Conservation (phyloP, 148 eudicot species). For the Fagopyrum esculentum region DNA sequence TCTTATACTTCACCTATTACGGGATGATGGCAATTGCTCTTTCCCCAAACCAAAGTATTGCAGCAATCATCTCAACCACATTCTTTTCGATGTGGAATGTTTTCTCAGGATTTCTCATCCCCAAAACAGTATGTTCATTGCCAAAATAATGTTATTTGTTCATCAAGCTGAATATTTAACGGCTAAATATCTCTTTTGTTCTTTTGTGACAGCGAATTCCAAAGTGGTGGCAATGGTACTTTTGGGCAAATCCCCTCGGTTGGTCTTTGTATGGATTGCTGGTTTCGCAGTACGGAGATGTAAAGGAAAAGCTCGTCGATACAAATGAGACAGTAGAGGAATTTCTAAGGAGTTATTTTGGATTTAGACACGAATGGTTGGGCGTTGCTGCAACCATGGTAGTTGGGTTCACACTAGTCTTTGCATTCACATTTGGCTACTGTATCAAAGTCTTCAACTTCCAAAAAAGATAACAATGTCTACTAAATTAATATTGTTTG, state of each 20-base stretch:
- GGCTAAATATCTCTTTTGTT: background rate
- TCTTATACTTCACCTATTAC: constrained; percentile 21
- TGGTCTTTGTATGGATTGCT: constrained; percentile 63
- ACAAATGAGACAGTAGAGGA: constrained; percentile 27
- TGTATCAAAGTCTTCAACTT: constrained; percentile 48
- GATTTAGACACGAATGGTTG: constrained; percentile 35
- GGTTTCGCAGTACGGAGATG: constrained; percentile 52
- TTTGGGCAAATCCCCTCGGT: constrained; percentile 42
- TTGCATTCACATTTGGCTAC: constrained; percentile 43
- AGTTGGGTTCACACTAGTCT: constrained; percentile 31
- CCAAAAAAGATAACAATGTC: constrained; percentile 32
- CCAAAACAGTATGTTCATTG: constrained; percentile 27
- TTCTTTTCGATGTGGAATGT: constrained; percentile 32
- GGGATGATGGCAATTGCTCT: constrained; percentile 29
- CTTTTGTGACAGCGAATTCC: constrained; percentile 26
- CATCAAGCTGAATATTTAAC: no score
- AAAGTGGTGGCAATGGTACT: constrained; percentile 72
- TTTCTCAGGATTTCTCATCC: constrained; percentile 32
- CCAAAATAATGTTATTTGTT: background rate
- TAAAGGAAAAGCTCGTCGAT: constrained; percentile 16
- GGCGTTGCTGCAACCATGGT: constrained; percentile 40
- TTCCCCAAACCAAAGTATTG: constrained; percentile 21
- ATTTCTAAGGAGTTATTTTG: constrained; percentile 38
- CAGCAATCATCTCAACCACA: constrained; percentile 18
- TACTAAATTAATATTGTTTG: no score